phyloP scores from a whole-genome alignment of 1,139 yeast species.

The Candida sp. region DNA sequence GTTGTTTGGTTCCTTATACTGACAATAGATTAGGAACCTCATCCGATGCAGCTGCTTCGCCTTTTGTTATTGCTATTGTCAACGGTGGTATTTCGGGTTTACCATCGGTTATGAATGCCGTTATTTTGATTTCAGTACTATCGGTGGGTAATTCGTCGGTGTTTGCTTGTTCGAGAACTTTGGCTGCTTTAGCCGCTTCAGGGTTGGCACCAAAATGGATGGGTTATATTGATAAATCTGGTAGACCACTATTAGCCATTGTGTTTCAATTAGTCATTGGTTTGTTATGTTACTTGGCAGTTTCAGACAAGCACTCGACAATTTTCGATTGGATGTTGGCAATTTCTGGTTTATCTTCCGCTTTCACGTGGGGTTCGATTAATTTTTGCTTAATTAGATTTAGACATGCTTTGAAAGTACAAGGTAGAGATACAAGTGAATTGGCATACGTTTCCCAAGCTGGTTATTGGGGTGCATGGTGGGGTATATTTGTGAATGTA shows the following conservation, averaged over 20 bases:
- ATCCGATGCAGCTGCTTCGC: slow-evolving; percentile 19
- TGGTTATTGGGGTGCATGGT: slow-evolving; percentile 33
- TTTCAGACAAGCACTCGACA: slow-evolving; percentile 22
- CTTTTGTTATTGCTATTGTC: slow-evolving; percentile 20
- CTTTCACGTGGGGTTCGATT: slow-evolving; percentile 36
- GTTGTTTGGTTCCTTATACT: slow-evolving; percentile 34
- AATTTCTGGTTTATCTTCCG: slow-evolving; percentile 33
- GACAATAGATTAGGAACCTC: slow-evolving; percentile 31
- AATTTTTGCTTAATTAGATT: slow-evolving; percentile 26
- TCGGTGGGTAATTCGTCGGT: slow-evolving; percentile 33
- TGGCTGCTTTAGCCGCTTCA: slow-evolving; percentile 28
- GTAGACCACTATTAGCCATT: slow-evolving; percentile 28
- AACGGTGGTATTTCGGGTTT: slow-evolving; percentile 28
- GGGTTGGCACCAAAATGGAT: slow-evolving; percentile 31
- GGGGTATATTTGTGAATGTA: slow-evolving; percentile 24
- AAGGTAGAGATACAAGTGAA: slow-evolving; percentile 18
- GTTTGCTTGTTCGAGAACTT: slow-evolving; percentile 29
- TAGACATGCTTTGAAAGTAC: slow-evolving; percentile 22
- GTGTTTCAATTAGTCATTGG: slow-evolving; percentile 27
- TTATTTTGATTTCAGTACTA: slow-evolving; percentile 27
- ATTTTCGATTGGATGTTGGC: slow-evolving; percentile 37
- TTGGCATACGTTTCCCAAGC: slow-evolving; percentile 22
- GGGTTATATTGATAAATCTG: slow-evolving; percentile 18
- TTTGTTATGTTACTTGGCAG: slow-evolving; percentile 29
- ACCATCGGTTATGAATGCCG: slow-evolving; percentile 32